Conservation (phyloP, 495 filamentous ascomycete species). For the Neurospora sp. region DNA sequence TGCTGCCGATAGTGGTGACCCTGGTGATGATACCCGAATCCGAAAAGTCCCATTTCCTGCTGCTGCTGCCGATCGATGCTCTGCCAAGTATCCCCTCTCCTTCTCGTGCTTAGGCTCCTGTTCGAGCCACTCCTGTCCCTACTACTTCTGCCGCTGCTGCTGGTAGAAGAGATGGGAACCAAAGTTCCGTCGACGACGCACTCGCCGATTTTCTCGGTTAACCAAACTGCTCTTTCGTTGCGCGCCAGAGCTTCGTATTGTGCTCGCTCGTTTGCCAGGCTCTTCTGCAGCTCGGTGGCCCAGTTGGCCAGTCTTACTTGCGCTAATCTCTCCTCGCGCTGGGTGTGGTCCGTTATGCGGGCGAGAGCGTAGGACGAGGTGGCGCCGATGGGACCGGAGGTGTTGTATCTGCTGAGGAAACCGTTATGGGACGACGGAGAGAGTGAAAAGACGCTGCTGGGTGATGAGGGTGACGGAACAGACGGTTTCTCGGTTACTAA, state of each 20-base stretch:
- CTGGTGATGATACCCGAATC: not conserved
- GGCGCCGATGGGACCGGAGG: conserved; percentile 19
- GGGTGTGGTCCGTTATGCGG: conserved; percentile 58
- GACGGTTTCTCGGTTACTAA: conserved; percentile 6
- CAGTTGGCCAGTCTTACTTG: conserved; percentile 78
- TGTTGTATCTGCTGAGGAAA: conserved; percentile 11
- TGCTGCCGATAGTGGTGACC: not conserved
- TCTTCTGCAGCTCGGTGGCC: conserved; percentile 81
- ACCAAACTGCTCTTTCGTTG: conserved; percentile 69
- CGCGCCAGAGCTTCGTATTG: conserved; percentile 61
- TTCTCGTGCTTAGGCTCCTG: not conserved
- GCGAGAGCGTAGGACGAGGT: conserved; percentile 58
- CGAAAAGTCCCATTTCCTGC: not conserved
- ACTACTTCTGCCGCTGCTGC: conserved; percentile 3
- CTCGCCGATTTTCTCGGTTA: conserved; percentile 65
- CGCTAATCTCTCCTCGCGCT: conserved; percentile 62
- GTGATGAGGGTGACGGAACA: conserved; percentile 1
- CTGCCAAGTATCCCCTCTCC: not conserved
- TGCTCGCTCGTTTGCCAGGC: conserved; percentile 68
- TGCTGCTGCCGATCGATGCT: conserved; percentile 3
- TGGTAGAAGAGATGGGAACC: conserved; percentile 27
- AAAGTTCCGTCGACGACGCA: conserved; percentile 63
- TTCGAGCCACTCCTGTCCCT: not conserved
- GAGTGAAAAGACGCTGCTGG: not conserved
- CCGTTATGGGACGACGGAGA: not conserved